phyloP scores from a whole-genome alignment of 345 rosid genomes.

The Eucalyptus sp. region DNA sequence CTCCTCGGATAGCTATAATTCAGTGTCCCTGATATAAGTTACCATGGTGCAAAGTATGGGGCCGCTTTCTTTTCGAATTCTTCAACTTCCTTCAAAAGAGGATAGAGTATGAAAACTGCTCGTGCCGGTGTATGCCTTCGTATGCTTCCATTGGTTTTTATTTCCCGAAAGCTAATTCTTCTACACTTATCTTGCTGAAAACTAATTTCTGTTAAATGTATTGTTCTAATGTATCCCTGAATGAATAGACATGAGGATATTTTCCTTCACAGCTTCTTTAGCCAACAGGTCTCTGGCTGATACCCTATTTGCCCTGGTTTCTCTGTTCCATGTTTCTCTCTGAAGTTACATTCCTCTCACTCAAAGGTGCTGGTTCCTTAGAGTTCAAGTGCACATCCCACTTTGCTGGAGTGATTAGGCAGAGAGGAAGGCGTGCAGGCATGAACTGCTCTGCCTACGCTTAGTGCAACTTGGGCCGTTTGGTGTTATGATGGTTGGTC shows the following conservation, averaged over 20 bases:
- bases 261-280: not conserved
- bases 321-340: not conserved
- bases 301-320: not conserved
- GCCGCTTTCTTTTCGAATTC: not conserved
- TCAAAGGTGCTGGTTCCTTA: not conserved
- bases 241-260: not conserved
- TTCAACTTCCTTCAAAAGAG: not conserved
- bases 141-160: not conserved
- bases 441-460: not conserved
- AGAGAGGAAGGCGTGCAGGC: not conserved
- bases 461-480: not conserved
- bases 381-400: not conserved
- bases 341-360: not conserved
- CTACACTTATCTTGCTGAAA: not conserved
- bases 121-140: not conserved
- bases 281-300: not conserved
- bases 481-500: not conserved
- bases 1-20: not conserved
- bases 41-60: not conserved
- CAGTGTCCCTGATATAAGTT: not conserved
- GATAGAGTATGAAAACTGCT: not conserved
- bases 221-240: not conserved
- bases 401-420: not conserved
- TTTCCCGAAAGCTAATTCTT: not conserved
- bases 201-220: not conserved